Base-by-base conservation (phyloP, 345 rosid species). In the Citrus glauca region DNA sequence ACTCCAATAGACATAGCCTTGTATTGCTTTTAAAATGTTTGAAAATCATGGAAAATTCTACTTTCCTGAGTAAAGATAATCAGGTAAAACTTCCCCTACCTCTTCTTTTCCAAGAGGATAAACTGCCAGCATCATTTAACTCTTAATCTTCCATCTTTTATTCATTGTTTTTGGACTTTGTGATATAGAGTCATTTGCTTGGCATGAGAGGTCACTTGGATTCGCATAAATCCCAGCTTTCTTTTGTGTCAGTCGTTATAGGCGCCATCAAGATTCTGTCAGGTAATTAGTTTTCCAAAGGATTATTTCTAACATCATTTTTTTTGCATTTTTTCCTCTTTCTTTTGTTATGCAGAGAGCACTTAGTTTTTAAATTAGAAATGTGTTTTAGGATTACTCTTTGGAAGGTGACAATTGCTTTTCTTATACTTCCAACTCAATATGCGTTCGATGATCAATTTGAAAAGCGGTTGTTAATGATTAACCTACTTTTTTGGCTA, bases 41-140 rank as follows among this genome's bases (percentile, higher is more conserved):
- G 84, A 95, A 89, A 86, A 93, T 93, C 80, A 92, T 95, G 99
- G 99, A 95, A 85, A 95, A 95, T 88, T 96, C 98, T 60, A 92
- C 97, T 48, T 89, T 93, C 84, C 88, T 92, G 9, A 95, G 97
- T 84, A 87, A 88, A 75, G 95, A 91, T 71, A 95, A 95, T 80
- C 99, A 95, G 97, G 99, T 94, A 64, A 45, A 19, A 13, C 48
- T 14, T 48, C 38, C 40, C 59, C 64, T 48, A 14, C 35, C 22
- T 5, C 20, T 19, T 27, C 57, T 37, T 4, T 50, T 57, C 63
- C 60, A 61, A 48, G 69, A 71, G 7, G 61, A 33, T 20, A 40
- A 38, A 63, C 69, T 50, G 40, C 69, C 33, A 8, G 25, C 75
- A 27, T 64, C 67, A 60, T 75, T 64, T 22, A 16, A 38, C 55